Percentiles rank a stretch among this genome's conserved stretches.
These are phyloP conservation scores for Leucogyrophana mollusca DNA, from an alignment of 768 basidiomycete species.

Conservation along the genomic window DNA sequence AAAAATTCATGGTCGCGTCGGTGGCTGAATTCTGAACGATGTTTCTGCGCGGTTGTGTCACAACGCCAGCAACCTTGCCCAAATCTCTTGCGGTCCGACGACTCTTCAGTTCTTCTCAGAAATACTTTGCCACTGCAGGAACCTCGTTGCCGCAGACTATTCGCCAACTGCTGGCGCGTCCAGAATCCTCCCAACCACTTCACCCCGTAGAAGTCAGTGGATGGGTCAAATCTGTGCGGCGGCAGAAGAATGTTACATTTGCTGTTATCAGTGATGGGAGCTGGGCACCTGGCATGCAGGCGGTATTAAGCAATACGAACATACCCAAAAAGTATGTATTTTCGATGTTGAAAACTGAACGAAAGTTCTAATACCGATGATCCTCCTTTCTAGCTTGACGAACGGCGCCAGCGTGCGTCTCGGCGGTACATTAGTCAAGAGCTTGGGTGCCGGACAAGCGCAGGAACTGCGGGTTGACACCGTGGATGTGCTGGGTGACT, in stretches of 20 bases:
- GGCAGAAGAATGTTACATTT: conserved; percentile 88
- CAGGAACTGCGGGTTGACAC: conserved; percentile 51
- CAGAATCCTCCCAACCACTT: conserved; percentile 4
- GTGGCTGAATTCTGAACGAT: too few species aligned
- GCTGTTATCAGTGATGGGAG: conserved; percentile 83
- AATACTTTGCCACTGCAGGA: not conserved
- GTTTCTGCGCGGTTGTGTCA: not conserved
- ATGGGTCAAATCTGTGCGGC: conserved; percentile 84
- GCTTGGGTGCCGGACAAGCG: conserved; percentile 49
- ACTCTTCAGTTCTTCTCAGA: not conserved
- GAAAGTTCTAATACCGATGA: too few species aligned
- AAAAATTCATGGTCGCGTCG: too few species aligned
- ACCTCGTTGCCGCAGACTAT: conserved; percentile 27
- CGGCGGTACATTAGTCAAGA: conserved; percentile 43
- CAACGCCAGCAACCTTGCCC: not conserved
- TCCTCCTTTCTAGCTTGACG: conserved; percentile 37
- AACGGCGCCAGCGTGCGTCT: conserved; percentile 58
- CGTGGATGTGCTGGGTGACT: conserved; percentile 51
- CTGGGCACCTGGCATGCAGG: conserved; percentile 67
- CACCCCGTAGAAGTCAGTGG: conserved; percentile 54
- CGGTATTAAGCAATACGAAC: conserved; percentile 57
- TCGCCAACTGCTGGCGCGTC: conserved; percentile 35
- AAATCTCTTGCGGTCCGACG: not conserved
- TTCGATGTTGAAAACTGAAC: not conserved
- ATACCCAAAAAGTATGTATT: conserved; percentile 31